Base-by-base conservation (phyloP, 1,284 basidiomycete genomes). In the Cerioporus squamosus region DNA sequence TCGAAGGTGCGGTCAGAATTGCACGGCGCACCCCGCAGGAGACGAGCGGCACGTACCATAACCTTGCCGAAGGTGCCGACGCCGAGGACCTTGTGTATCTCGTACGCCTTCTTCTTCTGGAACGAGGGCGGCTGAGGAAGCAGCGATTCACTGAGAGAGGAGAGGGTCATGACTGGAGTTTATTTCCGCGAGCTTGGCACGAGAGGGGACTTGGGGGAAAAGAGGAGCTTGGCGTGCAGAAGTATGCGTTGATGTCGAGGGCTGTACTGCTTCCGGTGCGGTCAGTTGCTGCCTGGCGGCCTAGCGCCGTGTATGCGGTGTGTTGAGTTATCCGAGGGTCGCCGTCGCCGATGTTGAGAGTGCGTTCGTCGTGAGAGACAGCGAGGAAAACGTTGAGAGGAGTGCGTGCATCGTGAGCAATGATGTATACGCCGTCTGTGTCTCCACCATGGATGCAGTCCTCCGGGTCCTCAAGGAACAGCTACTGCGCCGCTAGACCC, bases 31-130 rank as follows among this genome's bases (percentile, higher is more conserved):
- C n/a, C 51, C 23, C 26, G 48, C 20, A 39, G 26, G 23, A 36
- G 31, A 24, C 3, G 29, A 20, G 48, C 42, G 44, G 6, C 36
- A 71, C 53, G 78, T 77, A 96, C 80, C 79, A 94, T 81, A 50
- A 96, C 94, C 72, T 93, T 92, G 39, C 94, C 94, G 74, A 95
- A 96, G 0, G 91, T 88, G 3, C 94, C 94, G 43, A 81, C 81
- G 5, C 94, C 94, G 2, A 96, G 77, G 15, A 87, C 79, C 38
- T 88, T 81, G 55, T 90, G 86, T 1, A 91, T 77, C 61, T 89
- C 86, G 67, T 93, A 93, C 22, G 84, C 76, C 71, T 88, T 91
- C 79, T 95, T 95, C 81, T 95, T 95, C 67, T 75, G 76, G 70
- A 93, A 95, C 56, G 90, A 93, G 0, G 90, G 80, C 1, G 94